Base-by-base conservation (phyloP, 2,329 filamentous ascomycete genomes). In the Colletotrichum salicis region DNA sequence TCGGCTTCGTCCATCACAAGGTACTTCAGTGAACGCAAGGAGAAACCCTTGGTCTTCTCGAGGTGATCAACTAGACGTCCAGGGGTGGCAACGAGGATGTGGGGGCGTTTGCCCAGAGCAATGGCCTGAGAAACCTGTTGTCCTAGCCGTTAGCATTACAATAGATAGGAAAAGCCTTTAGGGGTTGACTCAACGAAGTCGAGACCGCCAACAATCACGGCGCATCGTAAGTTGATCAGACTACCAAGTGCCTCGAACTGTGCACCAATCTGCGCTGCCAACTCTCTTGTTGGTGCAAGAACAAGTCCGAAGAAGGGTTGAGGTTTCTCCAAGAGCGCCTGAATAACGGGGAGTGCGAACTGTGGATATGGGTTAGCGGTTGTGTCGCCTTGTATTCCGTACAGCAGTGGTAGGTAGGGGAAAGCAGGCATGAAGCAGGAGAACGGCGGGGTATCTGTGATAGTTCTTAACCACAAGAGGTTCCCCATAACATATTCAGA, bases 31-130 rank as follows among this genome's bases (percentile, higher is more conserved):
- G 89, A 88, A 35, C 93, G 89, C 60, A 98, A 84, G 1, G 93
- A 95, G 83, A 99, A 98, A 12, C 96, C 96, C 82, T 97, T 98
- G 2, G 96, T 99, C 83, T 97, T 97, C 80, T 98, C 95, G 10
- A 98, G 85, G 77, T 99, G 96, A 78, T 98, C 96, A 4, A 74
- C 71, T n/a, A 74, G 58, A 24, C 73, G 67, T 51, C 72, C 73
- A 5, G 71, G 67, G 29, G 71, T 71, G 6, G 96, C 96, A 51
- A 98, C 95, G 27, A 98, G 86, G 29, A 99, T 92, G 78, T 99
- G 96, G 8, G 96, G 96, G 77, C 96, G 96, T 87, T 97, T 98
- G n/a, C 93, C 94, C 0, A 99, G 88, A 0, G 95, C 93, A 74
- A 99, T 97, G 1, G 93, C 84, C 80, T 99, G 96, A 0, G 94